Percentiles rank a stretch among this genome's conserved stretches.
Evolutionary conservation across 345 rosid genomes (phyloP).

Genomic region (Aquilaria yunnanensis): DNA sequence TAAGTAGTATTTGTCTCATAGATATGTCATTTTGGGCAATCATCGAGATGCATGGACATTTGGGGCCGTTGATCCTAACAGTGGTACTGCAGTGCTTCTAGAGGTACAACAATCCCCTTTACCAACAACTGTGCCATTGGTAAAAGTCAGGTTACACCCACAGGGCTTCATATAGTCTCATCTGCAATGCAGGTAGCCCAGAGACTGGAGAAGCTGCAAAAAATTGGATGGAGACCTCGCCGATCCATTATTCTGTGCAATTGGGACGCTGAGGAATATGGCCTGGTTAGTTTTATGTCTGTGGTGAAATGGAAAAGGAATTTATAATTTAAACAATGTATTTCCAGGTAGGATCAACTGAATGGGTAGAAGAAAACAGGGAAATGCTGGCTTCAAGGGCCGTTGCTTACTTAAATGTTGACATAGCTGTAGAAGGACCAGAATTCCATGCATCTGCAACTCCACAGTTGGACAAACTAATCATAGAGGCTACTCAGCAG

Average conservation of each 20-base stretch:
- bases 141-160: neutral
- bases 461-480: slow-evolving; percentile 76
- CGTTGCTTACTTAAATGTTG: slow-evolving; percentile 77
- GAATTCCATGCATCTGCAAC: slow-evolving; percentile 66
- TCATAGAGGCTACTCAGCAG: slow-evolving; percentile 54
- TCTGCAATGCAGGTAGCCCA: slow-evolving; percentile 41
- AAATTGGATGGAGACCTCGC: slow-evolving; percentile 72
- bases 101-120: slow-evolving; percentile 38
- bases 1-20: slow-evolving; percentile 12
- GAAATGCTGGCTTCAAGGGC: slow-evolving; percentile 60
- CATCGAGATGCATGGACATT: slow-evolving; percentile 95
- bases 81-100: slow-evolving; percentile 74
- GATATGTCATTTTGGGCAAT: slow-evolving; percentile 73
- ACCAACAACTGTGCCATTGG: neutral
- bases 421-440: slow-evolving; percentile 51
- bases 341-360: slow-evolving; percentile 78
- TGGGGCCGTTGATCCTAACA: slow-evolving; percentile 89
- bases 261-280: slow-evolving; percentile 95
- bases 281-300: slow-evolving; percentile 39
- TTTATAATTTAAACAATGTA: slow-evolving; percentile 7
- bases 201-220: slow-evolving; percentile 55
- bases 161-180: slow-evolving; percentile 6
- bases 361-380: slow-evolving; percentile 91
- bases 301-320: no score
- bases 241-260: slow-evolving; percentile 69